Conservation (phyloP, 192 early-diverging fungal species). For the Irineochytrium annulatum region DNA sequence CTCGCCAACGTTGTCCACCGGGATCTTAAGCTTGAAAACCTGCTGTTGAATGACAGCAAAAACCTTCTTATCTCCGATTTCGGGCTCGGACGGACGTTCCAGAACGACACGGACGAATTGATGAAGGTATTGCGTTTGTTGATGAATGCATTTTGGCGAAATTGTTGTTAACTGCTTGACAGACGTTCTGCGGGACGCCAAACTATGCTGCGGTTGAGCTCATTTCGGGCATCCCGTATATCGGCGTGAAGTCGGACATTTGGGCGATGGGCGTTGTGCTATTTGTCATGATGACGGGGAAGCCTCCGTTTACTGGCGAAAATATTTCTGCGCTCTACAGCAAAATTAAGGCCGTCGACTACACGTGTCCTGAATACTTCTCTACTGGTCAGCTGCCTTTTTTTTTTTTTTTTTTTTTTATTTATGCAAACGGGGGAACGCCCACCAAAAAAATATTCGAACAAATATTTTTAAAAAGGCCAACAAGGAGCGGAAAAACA, state of each 20-base stretch:
- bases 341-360: conserved; percentile 58
- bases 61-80: conserved; percentile 60
- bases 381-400: conserved; percentile 35
- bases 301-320: conserved; percentile 51
- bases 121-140: conserved; percentile 42
- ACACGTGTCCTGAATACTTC: conserved; percentile 57
- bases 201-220: conserved; percentile 64
- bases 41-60: conserved; percentile 45
- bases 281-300: conserved; percentile 57
- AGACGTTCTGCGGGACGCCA: conserved; percentile 65
- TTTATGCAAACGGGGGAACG: background rate
- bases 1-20: conserved; percentile 59
- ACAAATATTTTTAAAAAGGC: background rate
- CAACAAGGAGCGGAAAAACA: background rate
- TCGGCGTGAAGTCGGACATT: conserved; percentile 59
- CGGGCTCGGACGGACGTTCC: conserved; percentile 53
- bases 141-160: background rate
- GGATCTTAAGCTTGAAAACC: conserved; percentile 58
- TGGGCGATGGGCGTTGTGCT: conserved; percentile 69
- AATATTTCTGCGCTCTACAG: conserved; percentile 49
- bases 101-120: conserved; percentile 38
- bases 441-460: background rate
- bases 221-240: conserved; percentile 58
- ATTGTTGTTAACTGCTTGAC: background rate
- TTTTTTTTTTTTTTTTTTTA: background rate